A percentile compares a stretch with the other conserved stretches of the same genome.
These are phyloP conservation scores for Fomitopsis palustris DNA, from an alignment of 1,284 basidiomycete species.

Conservation along the genomic window DNA sequence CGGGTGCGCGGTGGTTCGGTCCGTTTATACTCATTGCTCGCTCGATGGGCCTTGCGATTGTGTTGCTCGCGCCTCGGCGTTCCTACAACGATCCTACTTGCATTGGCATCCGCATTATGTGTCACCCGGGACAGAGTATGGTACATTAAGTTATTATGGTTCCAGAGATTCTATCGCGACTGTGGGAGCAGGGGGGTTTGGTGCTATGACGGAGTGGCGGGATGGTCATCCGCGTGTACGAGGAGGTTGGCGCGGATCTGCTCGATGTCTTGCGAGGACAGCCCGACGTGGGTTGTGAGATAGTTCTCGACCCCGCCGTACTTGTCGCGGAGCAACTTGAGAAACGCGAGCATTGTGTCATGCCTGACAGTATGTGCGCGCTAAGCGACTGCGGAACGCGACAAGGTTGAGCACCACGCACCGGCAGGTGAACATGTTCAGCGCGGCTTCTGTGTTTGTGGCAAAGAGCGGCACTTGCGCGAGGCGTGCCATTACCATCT, in stretches of 20 bases:
- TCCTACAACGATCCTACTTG: not conserved
- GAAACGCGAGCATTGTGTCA: constrained; percentile 70
- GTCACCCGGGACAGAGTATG: not conserved
- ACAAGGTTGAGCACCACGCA: constrained; percentile 27
- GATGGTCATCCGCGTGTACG: constrained; percentile 17
- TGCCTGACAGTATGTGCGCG: constrained; percentile 34
- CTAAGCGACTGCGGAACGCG: not conserved
- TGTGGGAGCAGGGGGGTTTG: not conserved
- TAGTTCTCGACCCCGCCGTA: constrained; percentile 71
- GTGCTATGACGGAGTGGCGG: not conserved
- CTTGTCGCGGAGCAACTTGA: constrained; percentile 51
- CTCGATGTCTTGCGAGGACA: constrained; percentile 58
- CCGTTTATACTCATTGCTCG: not conserved
- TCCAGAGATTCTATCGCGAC: not conserved
- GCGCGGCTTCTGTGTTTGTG: constrained; percentile 63
- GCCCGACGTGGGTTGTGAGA: constrained; percentile 45
- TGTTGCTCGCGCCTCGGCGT: not conserved
- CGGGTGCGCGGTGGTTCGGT: no score
- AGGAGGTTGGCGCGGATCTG: constrained; percentile 60
- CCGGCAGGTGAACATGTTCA: constrained; percentile 78
- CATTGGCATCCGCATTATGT: not conserved
- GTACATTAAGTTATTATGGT: not conserved
- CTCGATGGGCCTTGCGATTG: not conserved
- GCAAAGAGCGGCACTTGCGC: constrained; percentile 68
- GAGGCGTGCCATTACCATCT: constrained; percentile 62